A percentile compares a stretch with the other conserved stretches of the same genome.
phyloP scores from a whole-genome alignment of 2,329 filamentous ascomycete genomes.

The Alternaria triticina region DNA sequence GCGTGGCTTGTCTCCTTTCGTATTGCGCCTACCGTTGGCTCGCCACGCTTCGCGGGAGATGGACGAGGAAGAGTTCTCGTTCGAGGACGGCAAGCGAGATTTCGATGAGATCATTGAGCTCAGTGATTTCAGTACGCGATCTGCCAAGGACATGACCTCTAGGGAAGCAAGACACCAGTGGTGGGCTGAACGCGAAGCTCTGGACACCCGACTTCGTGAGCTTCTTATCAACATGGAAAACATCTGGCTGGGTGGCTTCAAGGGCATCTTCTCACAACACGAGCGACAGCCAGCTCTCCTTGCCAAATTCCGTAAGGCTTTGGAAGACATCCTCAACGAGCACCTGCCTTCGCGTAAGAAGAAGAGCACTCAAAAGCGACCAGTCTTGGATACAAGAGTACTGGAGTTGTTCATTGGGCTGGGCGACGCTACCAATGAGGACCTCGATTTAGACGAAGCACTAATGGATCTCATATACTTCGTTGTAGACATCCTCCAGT shows the following conservation, averaged over 20 bases:
- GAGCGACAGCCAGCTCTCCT: constrained; percentile 68
- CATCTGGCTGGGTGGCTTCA: constrained; percentile 94
- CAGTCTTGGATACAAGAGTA: constrained; percentile 69
- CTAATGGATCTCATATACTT: constrained; percentile 95
- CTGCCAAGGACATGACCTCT: constrained; percentile 70
- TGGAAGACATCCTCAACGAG: constrained; percentile 80
- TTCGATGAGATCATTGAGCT: constrained; percentile 80
- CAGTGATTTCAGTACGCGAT: constrained; percentile 85
- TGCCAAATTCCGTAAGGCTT: constrained; percentile 75
- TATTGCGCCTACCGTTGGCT: constrained; percentile 83
- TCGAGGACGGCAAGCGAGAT: constrained; percentile 78
- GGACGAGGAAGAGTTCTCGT: constrained; percentile 82
- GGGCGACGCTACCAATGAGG: constrained; percentile 71
- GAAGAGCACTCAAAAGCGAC: constrained; percentile 56
- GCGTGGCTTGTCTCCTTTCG: constrained; percentile 76
- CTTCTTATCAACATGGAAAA: constrained; percentile 86
- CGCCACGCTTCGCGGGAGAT: constrained; percentile 81
- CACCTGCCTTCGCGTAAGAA: constrained; percentile 83
- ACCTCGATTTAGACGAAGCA: constrained; percentile 81
- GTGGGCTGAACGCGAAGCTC: constrained; percentile 84
- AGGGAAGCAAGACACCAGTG: constrained; percentile 81
- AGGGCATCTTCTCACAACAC: constrained; percentile 86
- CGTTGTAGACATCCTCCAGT: constrained; percentile 93
- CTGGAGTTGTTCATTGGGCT: constrained; percentile 89
- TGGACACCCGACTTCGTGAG: constrained; percentile 78